These are phyloP conservation scores for Nasturtium officinale DNA, from an alignment of 345 rosid genomes.

Conservation along the genomic window DNA sequence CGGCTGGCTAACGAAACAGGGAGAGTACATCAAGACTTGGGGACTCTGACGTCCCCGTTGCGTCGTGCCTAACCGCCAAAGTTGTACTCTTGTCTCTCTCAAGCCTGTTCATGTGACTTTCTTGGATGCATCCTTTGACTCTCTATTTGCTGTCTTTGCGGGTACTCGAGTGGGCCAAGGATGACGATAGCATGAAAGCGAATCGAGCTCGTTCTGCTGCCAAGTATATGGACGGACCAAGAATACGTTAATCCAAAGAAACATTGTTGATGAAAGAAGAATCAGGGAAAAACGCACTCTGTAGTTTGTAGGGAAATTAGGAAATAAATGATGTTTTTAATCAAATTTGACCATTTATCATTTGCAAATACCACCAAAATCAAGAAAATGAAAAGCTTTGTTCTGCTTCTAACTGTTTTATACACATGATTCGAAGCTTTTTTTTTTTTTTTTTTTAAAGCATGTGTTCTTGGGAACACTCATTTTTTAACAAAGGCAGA, in stretches of 20 bases:
- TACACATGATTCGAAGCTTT: slow-evolving; percentile 18
- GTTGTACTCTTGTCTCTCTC: background rate
- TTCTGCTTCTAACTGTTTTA: slow-evolving; percentile 25
- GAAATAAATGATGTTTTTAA: too few species aligned
- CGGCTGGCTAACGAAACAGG: slow-evolving; percentile 74
- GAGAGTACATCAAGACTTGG: slow-evolving; percentile 78
- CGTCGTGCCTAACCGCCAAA: slow-evolving; percentile 64
- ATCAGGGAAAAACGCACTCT: slow-evolving; percentile 47
- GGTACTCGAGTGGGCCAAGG: slow-evolving; percentile 84
- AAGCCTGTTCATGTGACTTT: background rate
- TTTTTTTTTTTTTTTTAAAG: background rate
- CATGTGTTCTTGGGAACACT: background rate
- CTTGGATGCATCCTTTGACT: too few species aligned
- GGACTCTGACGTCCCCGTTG: slow-evolving; percentile 66
- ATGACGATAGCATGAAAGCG: slow-evolving; percentile 49
- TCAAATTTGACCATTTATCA: too few species aligned
- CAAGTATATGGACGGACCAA: slow-evolving; percentile 56
- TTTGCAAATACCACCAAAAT: slow-evolving; percentile 9
- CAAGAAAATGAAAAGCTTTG: background rate
- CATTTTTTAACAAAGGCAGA: slow-evolving; percentile 57
- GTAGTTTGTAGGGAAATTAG: too few species aligned
- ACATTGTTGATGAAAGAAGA: slow-evolving; percentile 57
- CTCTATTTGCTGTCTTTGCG: slow-evolving; percentile 15
- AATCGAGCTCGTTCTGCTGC: slow-evolving; percentile 55
- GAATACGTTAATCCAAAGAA: slow-evolving; percentile 53